Base-by-base conservation (phyloP, 2,329 filamentous ascomycete species). In the Curvularia lunata region DNA sequence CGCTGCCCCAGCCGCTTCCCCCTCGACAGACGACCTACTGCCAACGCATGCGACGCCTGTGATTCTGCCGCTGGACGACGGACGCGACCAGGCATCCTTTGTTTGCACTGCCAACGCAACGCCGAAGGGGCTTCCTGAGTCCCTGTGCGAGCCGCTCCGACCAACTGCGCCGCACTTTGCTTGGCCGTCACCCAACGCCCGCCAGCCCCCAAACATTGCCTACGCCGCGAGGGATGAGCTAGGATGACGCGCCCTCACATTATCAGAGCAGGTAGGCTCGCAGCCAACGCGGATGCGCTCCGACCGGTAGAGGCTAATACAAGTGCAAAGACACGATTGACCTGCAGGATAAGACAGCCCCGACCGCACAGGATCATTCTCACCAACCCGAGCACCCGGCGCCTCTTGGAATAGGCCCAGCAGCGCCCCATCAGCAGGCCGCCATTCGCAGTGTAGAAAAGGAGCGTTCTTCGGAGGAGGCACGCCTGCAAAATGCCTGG, bases 391-490 rank as follows among this genome's bases (percentile, higher is more conserved):
- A 78, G 56, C 80, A 82, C 65, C 79, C 82, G 63, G 77, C 79
- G 58, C 83, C 80, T 57, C 78, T 83, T 68, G 85, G 79, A 61
- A 77, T 79, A 64, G 80, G 84, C 60, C 78, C 83, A 64, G 81
- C 90, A 71, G 90, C 88, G 64, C 88, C 91, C 43, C 93, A 97
- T 75, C 93, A 98, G 79, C 90, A 92, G 67, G 88, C 91, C 69
- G 89, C 93, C 18, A 83, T 97, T 63, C 89, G 91, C 70, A 89
- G 91, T 74, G 89, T 93, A 55, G 86, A 89, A 63, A 86, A 91
- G 72, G 91, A 96, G 68, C 77, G 81, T 74, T 83, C 86, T 49
- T 87, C 86, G 65, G 87, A 92, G 73, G 90, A 95, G 74, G 85
- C 91, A 69, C 80, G 84, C 59, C 84, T 89, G 49, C 88, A 87